Percentiles rank a stretch among this genome's conserved stretches.
Conservation (phyloP, 2,329 filamentous ascomycete species). For the Trichoderma sp. region DNA sequence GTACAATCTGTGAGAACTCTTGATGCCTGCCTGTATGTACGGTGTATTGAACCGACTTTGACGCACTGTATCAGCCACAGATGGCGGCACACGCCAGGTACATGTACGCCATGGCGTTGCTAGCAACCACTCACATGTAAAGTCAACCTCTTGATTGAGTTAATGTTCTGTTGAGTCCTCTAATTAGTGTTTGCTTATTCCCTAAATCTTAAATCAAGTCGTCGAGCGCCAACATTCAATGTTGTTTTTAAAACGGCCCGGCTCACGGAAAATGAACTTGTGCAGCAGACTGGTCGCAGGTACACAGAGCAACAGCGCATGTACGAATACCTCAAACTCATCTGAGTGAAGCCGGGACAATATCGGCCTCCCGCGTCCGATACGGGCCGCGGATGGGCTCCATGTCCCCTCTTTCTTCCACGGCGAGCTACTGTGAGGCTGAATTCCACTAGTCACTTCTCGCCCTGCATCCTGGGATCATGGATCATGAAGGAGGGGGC, state of each 20-base stretch:
- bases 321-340: not conserved
- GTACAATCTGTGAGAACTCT: not conserved
- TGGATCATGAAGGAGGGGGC: constrained; percentile 7
- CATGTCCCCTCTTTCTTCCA: not conserved
- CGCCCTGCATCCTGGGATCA: not conserved
- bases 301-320: not conserved
- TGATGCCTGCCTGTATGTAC: not conserved
- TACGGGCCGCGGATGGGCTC: not conserved
- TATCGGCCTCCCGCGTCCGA: not conserved
- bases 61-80: constrained; percentile 1
- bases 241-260: not conserved
- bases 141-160: not conserved
- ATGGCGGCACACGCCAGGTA: not conserved
- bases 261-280: not conserved
- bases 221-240: not conserved
- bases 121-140: not conserved
- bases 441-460: constrained; percentile 3
- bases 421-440: constrained; percentile 13
- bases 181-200: not conserved
- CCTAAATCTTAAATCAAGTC: not conserved
- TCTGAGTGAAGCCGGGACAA: not conserved
- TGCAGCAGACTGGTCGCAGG: not conserved
- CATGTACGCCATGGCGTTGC: not conserved
- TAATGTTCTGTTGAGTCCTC: not conserved
- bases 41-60: not conserved